Conservation (phyloP, 345 rosid species). For the Eucalyptus pauciflora region DNA sequence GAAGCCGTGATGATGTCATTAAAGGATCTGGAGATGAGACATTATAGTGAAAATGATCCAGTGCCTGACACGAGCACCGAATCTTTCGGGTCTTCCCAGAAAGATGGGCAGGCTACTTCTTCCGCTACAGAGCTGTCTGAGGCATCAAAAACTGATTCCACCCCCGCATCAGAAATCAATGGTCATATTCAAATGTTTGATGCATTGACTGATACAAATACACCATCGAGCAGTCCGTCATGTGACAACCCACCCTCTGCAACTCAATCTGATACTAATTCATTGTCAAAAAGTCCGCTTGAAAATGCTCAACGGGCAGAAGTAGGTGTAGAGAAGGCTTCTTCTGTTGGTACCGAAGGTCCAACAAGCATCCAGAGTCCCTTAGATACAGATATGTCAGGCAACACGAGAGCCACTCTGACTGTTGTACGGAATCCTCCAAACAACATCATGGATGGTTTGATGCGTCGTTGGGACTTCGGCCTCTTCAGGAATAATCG, state of each 20-base stretch:
- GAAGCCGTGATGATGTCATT: conserved; percentile 32
- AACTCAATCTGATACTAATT: neutral
- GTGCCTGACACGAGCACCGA: neutral
- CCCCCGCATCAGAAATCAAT: neutral
- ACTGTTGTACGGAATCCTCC: neutral
- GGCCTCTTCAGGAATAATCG: neutral
- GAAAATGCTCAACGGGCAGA: neutral
- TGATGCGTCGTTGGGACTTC: conserved; percentile 2
- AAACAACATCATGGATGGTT: neutral
- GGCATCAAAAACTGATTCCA: neutral
- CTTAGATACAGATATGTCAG: neutral
- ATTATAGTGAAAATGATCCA: neutral
- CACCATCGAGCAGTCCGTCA: neutral
- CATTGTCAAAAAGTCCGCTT: neutral
- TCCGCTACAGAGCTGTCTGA: neutral
- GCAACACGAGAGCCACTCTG: neutral
- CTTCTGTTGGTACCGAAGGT: neutral
- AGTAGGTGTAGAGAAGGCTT: neutral
- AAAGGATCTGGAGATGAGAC: conserved; percentile 18
- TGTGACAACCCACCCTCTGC: neutral
- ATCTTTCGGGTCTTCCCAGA: neutral
- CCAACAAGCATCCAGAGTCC: neutral
- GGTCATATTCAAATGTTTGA: neutral
- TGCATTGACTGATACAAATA: neutral
- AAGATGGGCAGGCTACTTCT: neutral